Evolutionary conservation across 2,329 filamentous ascomycete species (phyloP).

Genomic region (Penicillium sp.): DNA sequence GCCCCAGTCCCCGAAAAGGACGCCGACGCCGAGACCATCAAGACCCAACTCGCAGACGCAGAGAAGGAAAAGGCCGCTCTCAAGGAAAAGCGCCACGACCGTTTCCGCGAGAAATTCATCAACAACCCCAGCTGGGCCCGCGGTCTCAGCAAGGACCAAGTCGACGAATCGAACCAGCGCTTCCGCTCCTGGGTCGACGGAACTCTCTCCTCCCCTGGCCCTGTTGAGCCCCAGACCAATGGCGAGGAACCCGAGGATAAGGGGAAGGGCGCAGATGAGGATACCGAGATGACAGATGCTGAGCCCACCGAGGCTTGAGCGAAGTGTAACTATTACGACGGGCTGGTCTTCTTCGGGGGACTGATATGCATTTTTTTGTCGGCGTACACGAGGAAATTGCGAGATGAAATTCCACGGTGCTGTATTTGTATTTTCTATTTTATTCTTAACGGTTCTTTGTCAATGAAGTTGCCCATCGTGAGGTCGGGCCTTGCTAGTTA

Average conservation of each 20-base stretch:
- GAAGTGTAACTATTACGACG: constrained; percentile 10
- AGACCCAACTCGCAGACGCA: constrained; percentile 35
- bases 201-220: constrained; percentile 15
- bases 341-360: neutral
- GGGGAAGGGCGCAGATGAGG: constrained; percentile 11
- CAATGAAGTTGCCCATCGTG: neutral
- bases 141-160: constrained; percentile 51
- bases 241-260: constrained; percentile 1
- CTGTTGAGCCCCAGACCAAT: constrained; percentile 14
- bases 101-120: constrained; percentile 55
- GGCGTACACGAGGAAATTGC: constrained; percentile 23
- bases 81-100: constrained; percentile 47
- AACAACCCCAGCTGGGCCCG: constrained; percentile 56
- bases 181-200: constrained; percentile 52
- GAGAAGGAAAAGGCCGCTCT: constrained; percentile 38
- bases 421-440: constrained; percentile 13
- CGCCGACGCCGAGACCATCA: constrained; percentile 19
- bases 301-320: constrained; percentile 26
- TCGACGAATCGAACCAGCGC: constrained; percentile 49
- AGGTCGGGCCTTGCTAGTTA: neutral
- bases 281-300: constrained; percentile 41
- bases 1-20: constrained; percentile 23
- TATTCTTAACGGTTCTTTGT: constrained; percentile 6
- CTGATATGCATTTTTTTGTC: constrained; percentile 6
- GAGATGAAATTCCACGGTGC: constrained; percentile 11